Evolutionary conservation across 2,329 filamentous ascomycete species (phyloP).

Genomic region (Mycosphaerelloides madeirae): DNA sequence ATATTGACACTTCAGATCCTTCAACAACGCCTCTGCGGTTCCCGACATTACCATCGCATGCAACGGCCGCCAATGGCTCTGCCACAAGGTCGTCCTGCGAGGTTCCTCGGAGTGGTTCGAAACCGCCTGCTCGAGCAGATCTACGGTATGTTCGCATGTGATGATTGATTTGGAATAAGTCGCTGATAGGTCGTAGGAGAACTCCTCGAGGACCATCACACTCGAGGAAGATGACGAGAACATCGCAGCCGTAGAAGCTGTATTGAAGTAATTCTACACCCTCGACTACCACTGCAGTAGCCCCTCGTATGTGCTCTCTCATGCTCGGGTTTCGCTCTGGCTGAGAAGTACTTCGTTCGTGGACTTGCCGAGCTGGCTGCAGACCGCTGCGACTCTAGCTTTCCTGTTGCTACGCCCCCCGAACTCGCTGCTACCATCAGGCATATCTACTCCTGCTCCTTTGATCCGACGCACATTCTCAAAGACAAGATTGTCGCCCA

Average conservation of each 20-base stretch:
- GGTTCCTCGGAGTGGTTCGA: not conserved
- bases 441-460: not conserved
- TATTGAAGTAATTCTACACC: not conserved
- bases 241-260: not conserved
- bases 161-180: too few relatives aligned
- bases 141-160: not conserved
- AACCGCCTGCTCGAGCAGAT: not conserved
- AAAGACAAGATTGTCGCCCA: not conserved
- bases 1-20: not conserved
- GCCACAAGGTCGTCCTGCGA: slow-evolving; percentile 1
- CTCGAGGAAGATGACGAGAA: not conserved
- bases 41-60: not conserved
- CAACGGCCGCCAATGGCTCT: not conserved
- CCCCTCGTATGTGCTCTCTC: not conserved
- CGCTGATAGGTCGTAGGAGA: not conserved
- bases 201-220: not conserved
- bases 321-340: slow-evolving; percentile 2
- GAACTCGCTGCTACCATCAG: not conserved
- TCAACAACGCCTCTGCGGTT: not conserved
- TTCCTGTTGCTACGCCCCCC: not conserved
- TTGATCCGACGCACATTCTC: not conserved
- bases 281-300: not conserved
- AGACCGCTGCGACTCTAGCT: not conserved
- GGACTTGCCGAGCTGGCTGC: not conserved
- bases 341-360: slow-evolving; percentile 1